Percentiles rank a stretch among this genome's conserved stretches.
phyloP scores from a whole-genome alignment of 1,284 basidiomycete species.

The Tilletia setariae region DNA sequence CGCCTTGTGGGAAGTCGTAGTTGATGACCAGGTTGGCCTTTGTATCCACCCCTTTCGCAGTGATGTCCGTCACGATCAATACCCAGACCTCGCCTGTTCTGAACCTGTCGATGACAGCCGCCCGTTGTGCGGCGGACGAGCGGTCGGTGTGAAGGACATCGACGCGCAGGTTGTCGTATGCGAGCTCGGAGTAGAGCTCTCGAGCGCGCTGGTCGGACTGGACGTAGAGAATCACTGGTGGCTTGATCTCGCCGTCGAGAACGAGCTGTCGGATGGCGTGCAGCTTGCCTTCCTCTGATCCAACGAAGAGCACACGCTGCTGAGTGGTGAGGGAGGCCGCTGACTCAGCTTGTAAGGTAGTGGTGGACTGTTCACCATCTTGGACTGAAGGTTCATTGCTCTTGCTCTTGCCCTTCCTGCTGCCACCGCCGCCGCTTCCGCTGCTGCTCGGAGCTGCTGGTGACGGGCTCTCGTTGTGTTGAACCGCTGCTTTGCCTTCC shows the following conservation, averaged over 20 bases:
- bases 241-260: constrained; percentile 73
- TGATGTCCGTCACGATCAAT: constrained; percentile 51
- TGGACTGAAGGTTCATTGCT: not conserved
- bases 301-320: constrained; percentile 85
- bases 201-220: constrained; percentile 87
- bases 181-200: constrained; percentile 79
- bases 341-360: not conserved
- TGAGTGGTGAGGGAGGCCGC: not conserved
- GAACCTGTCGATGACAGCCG: constrained; percentile 70
- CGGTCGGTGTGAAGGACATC: constrained; percentile 88
- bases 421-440: no score
- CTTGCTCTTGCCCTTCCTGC: constrained; percentile 1
- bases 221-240: constrained; percentile 88
- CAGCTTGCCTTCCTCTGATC: constrained; percentile 87
- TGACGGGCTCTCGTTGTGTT: not conserved
- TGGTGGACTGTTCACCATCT: no score
- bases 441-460: not conserved
- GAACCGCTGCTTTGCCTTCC: not conserved
- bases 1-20: constrained; percentile 61
- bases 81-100: constrained; percentile 61
- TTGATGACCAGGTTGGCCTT: constrained; percentile 92
- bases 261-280: constrained; percentile 74
- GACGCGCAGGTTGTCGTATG: constrained; percentile 80
- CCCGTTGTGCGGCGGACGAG: constrained; percentile 73
- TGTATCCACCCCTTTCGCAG: constrained; percentile 95